phyloP scores from a whole-genome alignment of 306 rosid genomes.

The Ceratonia siliqua region DNA sequence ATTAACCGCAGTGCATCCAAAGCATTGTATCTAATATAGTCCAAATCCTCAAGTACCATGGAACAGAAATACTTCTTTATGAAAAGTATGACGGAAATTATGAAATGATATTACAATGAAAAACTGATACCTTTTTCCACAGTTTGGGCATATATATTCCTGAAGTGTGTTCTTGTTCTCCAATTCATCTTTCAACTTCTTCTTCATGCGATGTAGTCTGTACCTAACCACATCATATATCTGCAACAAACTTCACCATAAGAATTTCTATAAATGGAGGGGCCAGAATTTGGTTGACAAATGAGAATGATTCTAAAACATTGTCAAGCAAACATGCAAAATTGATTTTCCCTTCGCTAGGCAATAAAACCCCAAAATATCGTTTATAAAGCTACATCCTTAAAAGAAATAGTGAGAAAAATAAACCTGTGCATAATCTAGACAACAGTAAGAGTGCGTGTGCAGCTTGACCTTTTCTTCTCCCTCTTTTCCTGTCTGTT shows the following conservation, averaged over 20 bases:
- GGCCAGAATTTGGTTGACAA: conserved; percentile 30
- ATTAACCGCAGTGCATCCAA: conserved; percentile 44
- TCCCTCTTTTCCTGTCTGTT: conserved; percentile 61
- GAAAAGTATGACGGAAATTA: neutral
- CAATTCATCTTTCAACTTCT: conserved; percentile 75
- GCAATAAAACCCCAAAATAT: conserved; percentile 11
- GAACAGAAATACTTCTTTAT: neutral
- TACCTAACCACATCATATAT: conserved; percentile 76
- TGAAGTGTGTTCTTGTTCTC: conserved; percentile 81
- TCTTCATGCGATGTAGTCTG: conserved; percentile 73
- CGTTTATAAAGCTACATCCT: neutral
- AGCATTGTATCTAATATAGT: conserved; percentile 72
- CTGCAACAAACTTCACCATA: conserved; percentile 44
- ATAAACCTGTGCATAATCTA: conserved; percentile 67
- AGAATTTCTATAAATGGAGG: conserved; percentile 29
- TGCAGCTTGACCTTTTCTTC: conserved; percentile 89
- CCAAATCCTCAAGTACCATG: neutral
- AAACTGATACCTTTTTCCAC: conserved; percentile 58
- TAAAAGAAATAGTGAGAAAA: conserved; percentile 20
- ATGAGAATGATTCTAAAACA: conserved; percentile 15
- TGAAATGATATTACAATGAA: neutral
- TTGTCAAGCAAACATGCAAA: conserved; percentile 11
- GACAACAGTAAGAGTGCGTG: conserved; percentile 73
- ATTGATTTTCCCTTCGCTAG: conserved; percentile 8
- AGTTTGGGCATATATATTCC: conserved; percentile 68